phyloP scores from a whole-genome alignment of 176 grass and related monocot species.

The Chloris gayana region DNA sequence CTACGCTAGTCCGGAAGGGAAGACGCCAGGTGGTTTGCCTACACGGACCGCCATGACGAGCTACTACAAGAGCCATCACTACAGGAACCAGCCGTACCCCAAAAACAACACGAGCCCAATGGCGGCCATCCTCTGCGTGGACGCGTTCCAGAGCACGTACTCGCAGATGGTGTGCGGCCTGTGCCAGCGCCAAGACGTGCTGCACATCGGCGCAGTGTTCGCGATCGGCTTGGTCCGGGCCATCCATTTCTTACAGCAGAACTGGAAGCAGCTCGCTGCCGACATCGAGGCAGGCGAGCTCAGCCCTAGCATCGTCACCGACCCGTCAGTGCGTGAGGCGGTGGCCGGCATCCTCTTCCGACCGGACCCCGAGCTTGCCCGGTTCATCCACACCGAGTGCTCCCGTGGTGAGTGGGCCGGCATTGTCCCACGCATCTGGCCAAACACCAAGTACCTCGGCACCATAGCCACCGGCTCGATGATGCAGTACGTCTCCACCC shows the following conservation, averaged over 20 bases:
- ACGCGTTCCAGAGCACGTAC: slow-evolving; percentile 97
- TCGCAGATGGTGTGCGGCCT: slow-evolving; percentile 89
- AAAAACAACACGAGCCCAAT: slow-evolving; percentile 87
- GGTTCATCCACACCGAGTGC: slow-evolving; percentile 61
- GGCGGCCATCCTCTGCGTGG: slow-evolving; percentile 80
- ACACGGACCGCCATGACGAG: slow-evolving; percentile 85
- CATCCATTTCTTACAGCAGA: slow-evolving; percentile 81
- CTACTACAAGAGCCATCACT: slow-evolving; percentile 97
- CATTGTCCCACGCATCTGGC: background rate
- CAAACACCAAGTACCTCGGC: background rate
- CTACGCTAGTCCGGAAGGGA: slow-evolving; percentile 85
- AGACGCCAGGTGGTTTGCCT: slow-evolving; percentile 71
- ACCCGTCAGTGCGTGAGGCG: slow-evolving; percentile 60
- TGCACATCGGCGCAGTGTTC: slow-evolving; percentile 93
- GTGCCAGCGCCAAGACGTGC: slow-evolving; percentile 58
- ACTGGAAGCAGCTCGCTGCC: slow-evolving; percentile 65
- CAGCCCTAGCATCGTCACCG: slow-evolving; percentile 47
- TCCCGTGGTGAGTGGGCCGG: slow-evolving; percentile 13
- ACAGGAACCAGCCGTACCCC: slow-evolving; percentile 70
- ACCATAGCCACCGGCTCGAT: background rate
- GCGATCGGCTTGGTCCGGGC: slow-evolving; percentile 91
- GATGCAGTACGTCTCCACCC: background rate
- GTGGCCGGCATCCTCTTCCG: slow-evolving; percentile 49
- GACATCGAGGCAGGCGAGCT: slow-evolving; percentile 70
- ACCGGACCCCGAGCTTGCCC: slow-evolving; percentile 45